These are phyloP conservation scores for Wallacemonas sp. DNA, from an alignment of 208 protist genomes.

Conservation along the genomic window DNA sequence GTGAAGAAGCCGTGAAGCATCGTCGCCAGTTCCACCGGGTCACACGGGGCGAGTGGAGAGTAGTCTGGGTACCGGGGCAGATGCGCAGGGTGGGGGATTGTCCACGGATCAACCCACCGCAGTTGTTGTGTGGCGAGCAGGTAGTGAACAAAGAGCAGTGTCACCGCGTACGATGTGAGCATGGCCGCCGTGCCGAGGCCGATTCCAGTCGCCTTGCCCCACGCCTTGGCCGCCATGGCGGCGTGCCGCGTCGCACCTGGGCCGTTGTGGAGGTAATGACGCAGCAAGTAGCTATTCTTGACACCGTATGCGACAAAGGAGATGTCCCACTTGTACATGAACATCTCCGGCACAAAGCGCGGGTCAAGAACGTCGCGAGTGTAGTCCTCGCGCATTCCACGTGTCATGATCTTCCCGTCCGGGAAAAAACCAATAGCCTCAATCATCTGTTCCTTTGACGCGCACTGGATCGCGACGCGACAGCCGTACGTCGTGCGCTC, in stretches of 20 bases:
- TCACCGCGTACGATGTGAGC: conserved; percentile 90
- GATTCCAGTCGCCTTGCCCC: conserved; percentile 88
- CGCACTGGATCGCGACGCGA: conserved; percentile 79
- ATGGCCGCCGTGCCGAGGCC: conserved; percentile 78
- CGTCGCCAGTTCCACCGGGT: conserved; percentile 63
- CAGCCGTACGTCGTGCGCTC: conserved; percentile 87
- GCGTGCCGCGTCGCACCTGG: conserved; percentile 64
- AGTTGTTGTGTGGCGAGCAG: conserved; percentile 77
- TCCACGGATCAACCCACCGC: conserved; percentile 86
- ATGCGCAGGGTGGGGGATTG: conserved; percentile 81
- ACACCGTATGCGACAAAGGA: conserved; percentile 89
- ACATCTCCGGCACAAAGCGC: conserved; percentile 86
- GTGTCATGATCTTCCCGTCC: conserved; percentile 85
- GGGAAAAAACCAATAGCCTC: conserved; percentile 89
- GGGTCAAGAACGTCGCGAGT: conserved; percentile 84
- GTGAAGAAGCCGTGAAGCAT: conserved; percentile 88
- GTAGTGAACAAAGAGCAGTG: conserved; percentile 86
- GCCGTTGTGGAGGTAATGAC: conserved; percentile 78
- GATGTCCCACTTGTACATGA: conserved; percentile 91
- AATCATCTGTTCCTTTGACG: conserved; percentile 73
- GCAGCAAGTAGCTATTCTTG: conserved; percentile 90
- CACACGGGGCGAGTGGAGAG: conserved; percentile 69
- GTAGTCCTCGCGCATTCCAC: conserved; percentile 86
- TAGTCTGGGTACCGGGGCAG: conserved; percentile 87
- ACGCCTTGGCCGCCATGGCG: conserved; percentile 87